These are phyloP conservation scores for Ananas comosus DNA, from an alignment of 176 grass and related monocot species.

Conservation along the genomic window DNA sequence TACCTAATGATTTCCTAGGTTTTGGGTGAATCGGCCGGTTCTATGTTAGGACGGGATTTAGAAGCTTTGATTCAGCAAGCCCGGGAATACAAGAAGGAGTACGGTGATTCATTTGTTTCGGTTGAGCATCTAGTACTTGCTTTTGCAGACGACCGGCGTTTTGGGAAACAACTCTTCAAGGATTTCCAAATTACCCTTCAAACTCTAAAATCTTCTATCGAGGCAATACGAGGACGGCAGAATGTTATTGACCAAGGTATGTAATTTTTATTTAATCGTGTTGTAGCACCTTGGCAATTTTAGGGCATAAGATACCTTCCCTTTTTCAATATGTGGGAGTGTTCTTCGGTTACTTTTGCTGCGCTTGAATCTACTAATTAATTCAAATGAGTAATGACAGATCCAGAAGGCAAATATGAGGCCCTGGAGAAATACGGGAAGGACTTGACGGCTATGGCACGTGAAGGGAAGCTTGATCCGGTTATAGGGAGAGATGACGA, in stretches of 20 bases:
- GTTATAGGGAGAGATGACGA: conserved; percentile 99
- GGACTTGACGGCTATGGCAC: conserved; percentile 88
- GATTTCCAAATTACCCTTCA: conserved; percentile 80
- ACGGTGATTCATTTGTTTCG: conserved; percentile 83
- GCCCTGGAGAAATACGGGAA: conserved; percentile 97
- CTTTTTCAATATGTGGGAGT: not conserved
- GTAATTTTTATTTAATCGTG: not conserved
- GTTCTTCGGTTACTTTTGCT: not conserved
- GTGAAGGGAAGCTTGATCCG: conserved; percentile 94
- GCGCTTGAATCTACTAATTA: not conserved
- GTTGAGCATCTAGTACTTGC: conserved; percentile 92
- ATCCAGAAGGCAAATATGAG: conserved; percentile 97
- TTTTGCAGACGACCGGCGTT: conserved; percentile 77
- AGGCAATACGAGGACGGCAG: conserved; percentile 82
- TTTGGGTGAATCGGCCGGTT: conserved; percentile 79
- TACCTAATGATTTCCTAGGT: conserved; percentile 33
- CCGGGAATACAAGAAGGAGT: conserved; percentile 86
- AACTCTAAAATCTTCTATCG: conserved; percentile 60
- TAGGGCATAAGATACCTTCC: not conserved
- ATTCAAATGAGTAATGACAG: conserved; percentile 30
- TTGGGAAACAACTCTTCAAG: conserved; percentile 85
- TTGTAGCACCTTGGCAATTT: no score
- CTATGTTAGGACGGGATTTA: conserved; percentile 84
- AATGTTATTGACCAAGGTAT: conserved; percentile 96
- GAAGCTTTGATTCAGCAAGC: conserved; percentile 87